Base-by-base conservation (phyloP, 2,329 filamentous ascomycete genomes). In the Diplocarpon mali region DNA sequence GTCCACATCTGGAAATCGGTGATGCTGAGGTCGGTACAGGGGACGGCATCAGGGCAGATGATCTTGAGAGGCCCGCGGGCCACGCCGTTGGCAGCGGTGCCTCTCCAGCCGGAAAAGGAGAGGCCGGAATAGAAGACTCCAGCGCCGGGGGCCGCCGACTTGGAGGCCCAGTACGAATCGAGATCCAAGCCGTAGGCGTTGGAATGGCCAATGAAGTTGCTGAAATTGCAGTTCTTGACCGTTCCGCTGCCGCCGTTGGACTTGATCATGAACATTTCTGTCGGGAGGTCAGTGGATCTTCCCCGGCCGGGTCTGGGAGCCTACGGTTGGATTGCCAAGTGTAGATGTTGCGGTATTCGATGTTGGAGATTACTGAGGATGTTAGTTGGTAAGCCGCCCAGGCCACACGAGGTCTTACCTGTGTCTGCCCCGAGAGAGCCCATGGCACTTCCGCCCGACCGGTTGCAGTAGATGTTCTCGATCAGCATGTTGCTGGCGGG, bases 221-320 rank as follows among this genome's bases (percentile, higher is more conserved):
- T 57, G 38, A 65, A 65, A 0, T 58, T 55, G 5, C 60, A 51
- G 40, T 65, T 59, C 17, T 54, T 61, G 14, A 65, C 62, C 39
- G 63, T 64, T 17, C 62, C 62, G 12, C 64, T 63, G 3, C 63
- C 64, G 0, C 63, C 63, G 45, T 60, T 65, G 9, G 64, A 64
- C 45, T 65, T 65, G 51, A 65, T 65, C 42, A 65, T 64, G 13
- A 59, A 52, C 20, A 65, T 62, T 36, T 65, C 20, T 24, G 20
- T 24, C 20, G 20, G 20, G n/a, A n/a, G 20, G 20, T 24, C 20
- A 24, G 20, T 24, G 20, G 7, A 4, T 7, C 7, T 3, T 24
- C 7, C 20, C 20, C 20, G 7, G 7, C 20, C 7, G 4, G 20
- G 7, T 3, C 7, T 24, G 3, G 20, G 20, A 24, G 20, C 20